A percentile compares a stretch with the other conserved stretches of the same genome.
Evolutionary conservation across 2,329 filamentous ascomycete species (phyloP).

Genomic region (Stromatinia cepivora): DNA sequence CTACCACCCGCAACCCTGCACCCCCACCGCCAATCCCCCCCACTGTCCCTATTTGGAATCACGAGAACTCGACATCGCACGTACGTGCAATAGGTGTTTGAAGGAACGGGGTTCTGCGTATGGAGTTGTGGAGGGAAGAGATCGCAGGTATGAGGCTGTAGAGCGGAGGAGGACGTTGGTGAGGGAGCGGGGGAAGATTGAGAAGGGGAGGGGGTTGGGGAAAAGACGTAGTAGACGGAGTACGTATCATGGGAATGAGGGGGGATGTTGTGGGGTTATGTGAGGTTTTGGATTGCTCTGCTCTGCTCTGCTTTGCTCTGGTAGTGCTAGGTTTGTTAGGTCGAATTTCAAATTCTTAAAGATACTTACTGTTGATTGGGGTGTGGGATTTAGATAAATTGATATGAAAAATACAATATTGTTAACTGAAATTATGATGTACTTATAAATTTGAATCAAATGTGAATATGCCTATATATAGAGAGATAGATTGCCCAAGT

Average conservation of each 20-base stretch:
- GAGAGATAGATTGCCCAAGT: too few species aligned
- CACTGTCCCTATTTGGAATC: background rate
- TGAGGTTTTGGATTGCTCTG: background rate
- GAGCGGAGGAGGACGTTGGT: background rate
- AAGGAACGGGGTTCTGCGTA: rapidly evolving
- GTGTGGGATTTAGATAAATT: too few species aligned
- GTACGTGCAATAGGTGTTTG: background rate
- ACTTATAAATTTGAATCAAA: too few species aligned
- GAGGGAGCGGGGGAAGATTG: background rate
- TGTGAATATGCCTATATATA: too few species aligned
- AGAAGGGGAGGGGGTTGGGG: background rate
- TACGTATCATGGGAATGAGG: too few species aligned
- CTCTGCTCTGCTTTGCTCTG: background rate
- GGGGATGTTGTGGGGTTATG: background rate
- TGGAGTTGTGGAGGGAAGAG: background rate
- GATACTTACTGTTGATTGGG: too few species aligned
- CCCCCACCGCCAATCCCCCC: background rate
- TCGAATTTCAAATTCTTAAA: too few species aligned
- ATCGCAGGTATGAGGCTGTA: background rate
- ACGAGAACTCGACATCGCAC: background rate
- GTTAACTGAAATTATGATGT: too few species aligned
- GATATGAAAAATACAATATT: too few species aligned
- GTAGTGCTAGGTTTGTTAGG: too few species aligned
- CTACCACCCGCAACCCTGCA: background rate
- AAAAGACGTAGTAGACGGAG: too few species aligned